Evolutionary conservation across 805 yeast species (phyloP), one percentile per base, ranked within the genome.

Genomic region (Teunomyces kruisii): DNA sequence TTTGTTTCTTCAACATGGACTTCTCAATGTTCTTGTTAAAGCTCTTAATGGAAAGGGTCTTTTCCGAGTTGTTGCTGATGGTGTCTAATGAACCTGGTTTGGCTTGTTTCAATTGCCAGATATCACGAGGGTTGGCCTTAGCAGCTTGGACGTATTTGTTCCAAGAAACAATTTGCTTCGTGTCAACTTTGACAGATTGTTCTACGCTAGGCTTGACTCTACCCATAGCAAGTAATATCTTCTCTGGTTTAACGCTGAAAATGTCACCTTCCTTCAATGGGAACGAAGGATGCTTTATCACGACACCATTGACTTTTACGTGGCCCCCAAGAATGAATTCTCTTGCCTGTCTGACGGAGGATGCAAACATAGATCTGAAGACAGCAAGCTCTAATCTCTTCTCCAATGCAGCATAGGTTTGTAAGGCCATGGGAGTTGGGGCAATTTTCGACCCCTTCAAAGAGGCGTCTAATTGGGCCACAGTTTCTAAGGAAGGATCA

Each of bases 321-420:
- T 84, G 74, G 1, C 96, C 96, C 39, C 81, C 82, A 12, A 87
- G 65, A 48, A 94, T 83, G 57, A 86, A 89, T 61, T 87, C 90
- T 55, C 97, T 80, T 2, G 99, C 96, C 68, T 92, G 98, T 74
- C 97, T 83, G 3, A 89, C 81, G 6, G 96, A 86, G 4, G 96
- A 80, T 4, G 98, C 96, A 72, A 92, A 90, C 86, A 92, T 77
- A 14, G 97, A 75, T 67, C 99, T 83, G 71, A 88, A 94, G 9
- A 92, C 57, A 2, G 97, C 97, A 61, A 86, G 80, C 64, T 92
- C 99, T 27, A 92, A 75, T 61, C 99, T 77, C 59, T 85, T 86
- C 65, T 92, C 99, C 51, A 92, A 70, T 2, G 84, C 83, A 3
- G 96, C 96, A 66, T 74, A 92, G 1, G 97, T 87, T 69, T 94